These are phyloP conservation scores for Corchorus olitorius DNA, from an alignment of 345 rosid genomes.

Conservation along the genomic window DNA sequence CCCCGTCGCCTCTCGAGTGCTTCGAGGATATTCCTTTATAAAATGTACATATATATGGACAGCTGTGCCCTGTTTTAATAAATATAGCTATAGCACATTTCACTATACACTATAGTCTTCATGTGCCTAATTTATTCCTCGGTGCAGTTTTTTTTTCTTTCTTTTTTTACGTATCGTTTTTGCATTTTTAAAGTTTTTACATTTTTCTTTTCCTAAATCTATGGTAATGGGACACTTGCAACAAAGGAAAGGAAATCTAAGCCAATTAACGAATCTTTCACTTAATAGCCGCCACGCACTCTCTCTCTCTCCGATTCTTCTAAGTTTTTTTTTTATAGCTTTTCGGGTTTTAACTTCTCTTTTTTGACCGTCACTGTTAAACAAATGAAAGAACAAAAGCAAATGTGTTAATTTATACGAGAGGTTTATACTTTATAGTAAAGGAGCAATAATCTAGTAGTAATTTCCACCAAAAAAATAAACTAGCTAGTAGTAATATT, in stretches of 20 bases:
- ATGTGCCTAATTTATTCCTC: neutral
- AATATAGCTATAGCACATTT: neutral
- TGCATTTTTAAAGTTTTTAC: too few species aligned
- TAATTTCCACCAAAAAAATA: too few species aligned
- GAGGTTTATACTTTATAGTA: too few species aligned
- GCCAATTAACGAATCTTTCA: neutral
- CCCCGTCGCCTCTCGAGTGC: neutral
- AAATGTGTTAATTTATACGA: too few species aligned
- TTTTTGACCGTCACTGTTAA: too few species aligned
- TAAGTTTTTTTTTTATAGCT: too few species aligned
- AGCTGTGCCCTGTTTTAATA: neutral
- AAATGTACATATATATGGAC: neutral
- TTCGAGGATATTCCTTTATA: neutral
- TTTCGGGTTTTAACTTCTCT: too few species aligned
- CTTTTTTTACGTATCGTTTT: too few species aligned
- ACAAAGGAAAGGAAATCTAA: neutral
- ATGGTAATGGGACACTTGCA: neutral
- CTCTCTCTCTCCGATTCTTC: neutral
- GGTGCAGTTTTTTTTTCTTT: too few species aligned
- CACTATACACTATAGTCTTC: neutral
- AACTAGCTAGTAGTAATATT: too few species aligned
- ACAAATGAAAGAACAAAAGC: constrained; percentile 3
- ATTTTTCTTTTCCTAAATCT: too few species aligned
- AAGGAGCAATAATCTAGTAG: too few species aligned
- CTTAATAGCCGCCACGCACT: constrained; percentile 2